phyloP scores from a whole-genome alignment of 176 grass and related monocot species.

The Avena eriantha region DNA sequence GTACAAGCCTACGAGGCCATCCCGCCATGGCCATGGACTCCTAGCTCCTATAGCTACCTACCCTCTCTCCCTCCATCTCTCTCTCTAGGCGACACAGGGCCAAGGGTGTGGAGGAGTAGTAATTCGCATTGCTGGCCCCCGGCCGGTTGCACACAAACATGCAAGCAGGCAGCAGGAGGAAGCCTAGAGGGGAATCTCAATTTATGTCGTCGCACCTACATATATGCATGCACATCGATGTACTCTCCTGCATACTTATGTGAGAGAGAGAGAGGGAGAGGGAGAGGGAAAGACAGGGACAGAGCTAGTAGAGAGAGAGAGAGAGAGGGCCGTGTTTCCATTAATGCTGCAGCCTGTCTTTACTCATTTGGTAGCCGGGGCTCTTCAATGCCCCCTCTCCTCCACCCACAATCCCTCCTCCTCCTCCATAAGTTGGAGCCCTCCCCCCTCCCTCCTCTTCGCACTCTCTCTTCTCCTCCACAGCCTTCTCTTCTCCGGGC shows the following conservation, averaged over 20 bases:
- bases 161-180: constrained; percentile 33
- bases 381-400: constrained; percentile 58
- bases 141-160: constrained; percentile 44
- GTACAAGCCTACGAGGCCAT: background rate
- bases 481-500: background rate
- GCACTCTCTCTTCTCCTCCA: too few species aligned
- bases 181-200: constrained; percentile 63
- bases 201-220: constrained; percentile 75
- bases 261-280: constrained; percentile 33
- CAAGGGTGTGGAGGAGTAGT: background rate
- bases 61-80: background rate
- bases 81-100: background rate
- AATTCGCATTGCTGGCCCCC: constrained; percentile 47
- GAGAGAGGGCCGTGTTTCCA: constrained; percentile 59
- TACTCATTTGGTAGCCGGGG: constrained; percentile 80
- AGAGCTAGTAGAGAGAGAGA: background rate
- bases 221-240: constrained; percentile 54
- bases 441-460: constrained; percentile 1
- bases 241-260: background rate
- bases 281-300: constrained; percentile 29
- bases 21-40: constrained; percentile 25
- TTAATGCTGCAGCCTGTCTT: constrained; percentile 95
- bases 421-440: constrained; percentile 46
- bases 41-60: background rate
- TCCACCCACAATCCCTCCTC: constrained; percentile 1